Evolutionary conservation across 2,329 filamentous ascomycete genomes (phyloP).

Genomic region (Tympanopsis confertula): DNA sequence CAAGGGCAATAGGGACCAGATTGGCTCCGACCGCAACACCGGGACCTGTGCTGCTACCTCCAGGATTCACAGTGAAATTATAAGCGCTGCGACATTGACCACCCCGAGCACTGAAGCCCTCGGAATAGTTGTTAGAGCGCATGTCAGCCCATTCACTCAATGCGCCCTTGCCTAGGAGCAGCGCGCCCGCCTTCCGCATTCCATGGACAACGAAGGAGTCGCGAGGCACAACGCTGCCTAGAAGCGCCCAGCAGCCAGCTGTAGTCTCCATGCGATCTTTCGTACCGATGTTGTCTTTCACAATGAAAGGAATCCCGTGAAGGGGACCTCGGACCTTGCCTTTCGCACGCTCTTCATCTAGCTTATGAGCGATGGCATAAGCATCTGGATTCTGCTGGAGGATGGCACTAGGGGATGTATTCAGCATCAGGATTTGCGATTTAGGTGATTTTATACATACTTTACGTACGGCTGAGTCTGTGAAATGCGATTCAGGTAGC

Average conservation of each 20-base stretch:
- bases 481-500: slow-evolving; percentile 1
- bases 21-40: slow-evolving; percentile 55
- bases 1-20: slow-evolving; percentile 49
- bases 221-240: slow-evolving; percentile 54
- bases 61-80: slow-evolving; percentile 56
- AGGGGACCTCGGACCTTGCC: slow-evolving; percentile 51
- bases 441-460: not conserved
- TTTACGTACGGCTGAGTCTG: slow-evolving; percentile 1
- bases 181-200: slow-evolving; percentile 46
- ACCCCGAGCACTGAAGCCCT: slow-evolving; percentile 54
- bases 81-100: slow-evolving; percentile 57
- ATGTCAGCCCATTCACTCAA: slow-evolving; percentile 68
- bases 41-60: slow-evolving; percentile 57
- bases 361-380: slow-evolving; percentile 44
- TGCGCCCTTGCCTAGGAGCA: slow-evolving; percentile 61
- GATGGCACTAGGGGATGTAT: slow-evolving; percentile 39
- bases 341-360: slow-evolving; percentile 40
- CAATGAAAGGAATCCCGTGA: slow-evolving; percentile 64
- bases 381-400: slow-evolving; percentile 23
- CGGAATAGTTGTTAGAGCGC: slow-evolving; percentile 54
- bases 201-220: slow-evolving; percentile 53
- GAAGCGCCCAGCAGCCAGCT: slow-evolving; percentile 55
- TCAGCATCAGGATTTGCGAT: not conserved
- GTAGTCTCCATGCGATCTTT: slow-evolving; percentile 65
- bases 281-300: slow-evolving; percentile 64